These are phyloP conservation scores for Phalaenopsis hybrid DNA, from an alignment of 116 monocot genomes.

Conservation along the genomic window DNA sequence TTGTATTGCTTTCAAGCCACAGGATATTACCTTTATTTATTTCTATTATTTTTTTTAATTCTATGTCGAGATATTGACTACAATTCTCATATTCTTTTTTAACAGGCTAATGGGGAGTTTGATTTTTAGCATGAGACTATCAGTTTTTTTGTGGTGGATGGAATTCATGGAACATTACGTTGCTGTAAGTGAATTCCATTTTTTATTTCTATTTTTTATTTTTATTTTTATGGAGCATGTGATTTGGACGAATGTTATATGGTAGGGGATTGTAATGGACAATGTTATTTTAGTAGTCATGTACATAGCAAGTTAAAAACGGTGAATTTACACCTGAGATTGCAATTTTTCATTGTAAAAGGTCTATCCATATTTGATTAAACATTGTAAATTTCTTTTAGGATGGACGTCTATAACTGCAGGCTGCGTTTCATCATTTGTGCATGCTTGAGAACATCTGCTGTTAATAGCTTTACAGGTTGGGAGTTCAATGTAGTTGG, in stretches of 20 bases:
- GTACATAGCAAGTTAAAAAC: conserved; percentile 1
- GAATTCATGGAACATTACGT: not conserved
- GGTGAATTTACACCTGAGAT: not conserved
- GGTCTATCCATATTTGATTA: not conserved
- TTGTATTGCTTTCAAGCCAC: not conserved
- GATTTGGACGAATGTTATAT: not conserved
- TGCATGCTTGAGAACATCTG: too few species aligned
- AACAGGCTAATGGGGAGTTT: conserved; percentile 55
- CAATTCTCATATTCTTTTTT: not conserved
- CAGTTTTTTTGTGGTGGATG: not conserved
- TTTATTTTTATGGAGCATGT: not conserved
- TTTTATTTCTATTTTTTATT: not conserved
- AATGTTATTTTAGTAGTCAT: not conserved
- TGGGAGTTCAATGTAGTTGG: too few species aligned
- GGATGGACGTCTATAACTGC: not conserved
- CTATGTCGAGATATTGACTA: not conserved
- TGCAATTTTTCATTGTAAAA: conserved; percentile 5
- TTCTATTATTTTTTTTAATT: not conserved
- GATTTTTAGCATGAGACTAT: conserved; percentile 29
- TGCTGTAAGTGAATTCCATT: not conserved
- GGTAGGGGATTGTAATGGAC: not conserved
- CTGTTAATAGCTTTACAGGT: too few species aligned
- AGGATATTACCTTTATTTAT: too few species aligned
- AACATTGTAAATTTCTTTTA: not conserved
- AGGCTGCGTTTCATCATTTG: not conserved